Evolutionary conservation across 2,329 filamentous ascomycete genomes (phyloP).

Genomic region (Xylaria sp.): DNA sequence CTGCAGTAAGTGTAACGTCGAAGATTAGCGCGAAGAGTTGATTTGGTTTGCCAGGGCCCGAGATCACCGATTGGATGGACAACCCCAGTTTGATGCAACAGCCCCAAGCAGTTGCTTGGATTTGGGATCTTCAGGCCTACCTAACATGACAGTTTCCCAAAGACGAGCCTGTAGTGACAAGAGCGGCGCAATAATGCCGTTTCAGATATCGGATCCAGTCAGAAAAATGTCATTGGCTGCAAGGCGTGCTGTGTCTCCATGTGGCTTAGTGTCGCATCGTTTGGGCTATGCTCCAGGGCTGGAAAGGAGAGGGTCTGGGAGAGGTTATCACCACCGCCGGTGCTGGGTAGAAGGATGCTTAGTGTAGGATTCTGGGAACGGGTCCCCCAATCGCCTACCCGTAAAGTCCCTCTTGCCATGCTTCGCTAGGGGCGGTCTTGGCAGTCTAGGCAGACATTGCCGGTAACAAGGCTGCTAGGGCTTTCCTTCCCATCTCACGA

Average conservation of each 20-base stretch:
- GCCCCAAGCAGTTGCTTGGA: not conserved
- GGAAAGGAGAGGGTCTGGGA: not conserved
- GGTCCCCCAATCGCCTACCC: not conserved
- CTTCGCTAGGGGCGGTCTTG: not conserved
- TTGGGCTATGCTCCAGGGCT: not conserved
- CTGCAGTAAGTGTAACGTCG: not conserved
- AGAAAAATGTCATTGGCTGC: not conserved
- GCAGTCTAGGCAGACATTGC: conserved; percentile 7
- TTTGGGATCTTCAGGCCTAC: conserved; percentile 16
- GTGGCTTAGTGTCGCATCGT: not conserved
- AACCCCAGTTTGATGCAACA: not conserved
- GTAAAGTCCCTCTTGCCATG: not conserved
- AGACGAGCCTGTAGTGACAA: not conserved
- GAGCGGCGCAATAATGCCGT: not conserved
- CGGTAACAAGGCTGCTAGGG: not conserved
- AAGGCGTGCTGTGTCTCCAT: not conserved
- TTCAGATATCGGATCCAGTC: conserved; percentile 1
- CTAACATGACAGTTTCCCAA: not conserved
- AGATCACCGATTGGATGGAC: conserved; percentile 3
- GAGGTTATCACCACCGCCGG: not conserved
- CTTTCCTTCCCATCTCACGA: not conserved
- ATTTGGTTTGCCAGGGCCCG: not conserved
- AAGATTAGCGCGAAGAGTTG: not conserved
- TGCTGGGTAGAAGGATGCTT: not conserved
- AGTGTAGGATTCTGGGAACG: conserved; percentile 1